phyloP scores from a whole-genome alignment of 179 eudicot genomes.

The Silene coronaria region DNA sequence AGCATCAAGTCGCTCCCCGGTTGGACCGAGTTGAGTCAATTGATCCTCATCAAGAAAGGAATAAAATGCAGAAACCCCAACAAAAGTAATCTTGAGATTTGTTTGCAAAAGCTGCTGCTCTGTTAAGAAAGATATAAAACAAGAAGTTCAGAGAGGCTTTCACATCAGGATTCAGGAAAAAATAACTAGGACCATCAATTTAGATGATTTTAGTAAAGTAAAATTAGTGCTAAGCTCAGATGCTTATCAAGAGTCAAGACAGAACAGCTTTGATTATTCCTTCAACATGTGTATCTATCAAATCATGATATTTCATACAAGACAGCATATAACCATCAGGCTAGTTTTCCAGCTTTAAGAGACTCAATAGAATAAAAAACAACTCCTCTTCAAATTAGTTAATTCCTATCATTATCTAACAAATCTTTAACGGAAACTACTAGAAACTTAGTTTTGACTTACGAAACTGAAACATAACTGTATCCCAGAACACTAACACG shows the following conservation, averaged over 20 bases:
- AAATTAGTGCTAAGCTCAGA: not conserved
- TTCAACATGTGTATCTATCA: not conserved
- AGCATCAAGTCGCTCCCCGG: conserved; percentile 28
- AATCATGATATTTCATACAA: conserved; percentile 2
- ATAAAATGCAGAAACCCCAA: conserved; percentile 50
- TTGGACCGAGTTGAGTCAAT: conserved; percentile 23
- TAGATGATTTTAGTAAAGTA: not conserved
- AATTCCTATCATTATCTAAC: not conserved
- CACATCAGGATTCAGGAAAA: conserved; percentile 1
- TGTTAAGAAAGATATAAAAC: conserved; percentile 29
- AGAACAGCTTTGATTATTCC: not conserved
- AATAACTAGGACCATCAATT: not conserved
- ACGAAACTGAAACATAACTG: not conserved
- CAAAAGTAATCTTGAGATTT: conserved; percentile 58
- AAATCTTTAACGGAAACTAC: conserved; percentile 1
- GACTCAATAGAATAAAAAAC: not conserved
- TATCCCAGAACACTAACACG: not conserved
- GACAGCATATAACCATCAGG: not conserved
- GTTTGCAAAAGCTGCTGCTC: conserved; percentile 89
- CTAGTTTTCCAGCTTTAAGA: not conserved
- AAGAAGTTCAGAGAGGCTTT: conserved; percentile 4
- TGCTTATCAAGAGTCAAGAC: conserved; percentile 4
- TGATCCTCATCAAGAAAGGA: conserved; percentile 62
- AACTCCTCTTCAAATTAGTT: not conserved
- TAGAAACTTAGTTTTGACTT: not conserved